These are phyloP conservation scores for Pyrenochaeta sp. DNA, from an alignment of 2,329 filamentous ascomycete genomes.

Conservation along the genomic window DNA sequence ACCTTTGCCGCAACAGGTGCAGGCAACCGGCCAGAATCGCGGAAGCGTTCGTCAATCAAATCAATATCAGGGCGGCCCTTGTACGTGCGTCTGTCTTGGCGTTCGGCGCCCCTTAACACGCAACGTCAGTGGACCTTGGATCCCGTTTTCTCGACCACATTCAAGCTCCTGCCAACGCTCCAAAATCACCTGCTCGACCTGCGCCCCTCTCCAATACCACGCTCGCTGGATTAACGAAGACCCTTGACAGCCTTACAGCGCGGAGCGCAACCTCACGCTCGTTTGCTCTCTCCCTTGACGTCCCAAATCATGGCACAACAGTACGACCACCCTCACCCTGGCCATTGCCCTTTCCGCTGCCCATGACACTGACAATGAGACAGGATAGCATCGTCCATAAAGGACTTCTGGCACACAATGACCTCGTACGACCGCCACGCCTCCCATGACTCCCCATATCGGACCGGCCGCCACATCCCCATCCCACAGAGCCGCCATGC, in stretches of 20 bases:
- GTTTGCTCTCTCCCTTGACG: slow-evolving; percentile 18
- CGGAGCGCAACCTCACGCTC: slow-evolving; percentile 26
- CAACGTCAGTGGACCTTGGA: slow-evolving; percentile 18
- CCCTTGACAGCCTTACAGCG: slow-evolving; percentile 10
- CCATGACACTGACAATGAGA: slow-evolving; percentile 33
- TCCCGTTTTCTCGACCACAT: slow-evolving; percentile 25
- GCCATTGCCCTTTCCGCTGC: slow-evolving; percentile 4
- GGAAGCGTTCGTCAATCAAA: slow-evolving; percentile 14
- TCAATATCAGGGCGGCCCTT: slow-evolving; percentile 13
- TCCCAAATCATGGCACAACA: slow-evolving; percentile 44
- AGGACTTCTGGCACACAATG: slow-evolving; percentile 91
- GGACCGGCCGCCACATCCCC: slow-evolving; percentile 88
- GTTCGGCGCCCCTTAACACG: slow-evolving; percentile 23
- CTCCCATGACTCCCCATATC: slow-evolving; percentile 89
- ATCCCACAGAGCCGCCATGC: slow-evolving; percentile 82
- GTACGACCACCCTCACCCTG: slow-evolving; percentile 28
- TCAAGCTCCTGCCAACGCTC: slow-evolving; percentile 22
- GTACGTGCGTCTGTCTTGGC: slow-evolving; percentile 20
- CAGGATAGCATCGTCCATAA: slow-evolving; percentile 66
- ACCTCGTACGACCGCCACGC: slow-evolving; percentile 84
- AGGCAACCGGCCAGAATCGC: slow-evolving; percentile 7
- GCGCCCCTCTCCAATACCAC: slow-evolving; percentile 7
- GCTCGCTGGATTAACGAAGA: slow-evolving; percentile 9
- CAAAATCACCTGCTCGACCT: slow-evolving; percentile 1
- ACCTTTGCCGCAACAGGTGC: not conserved